Evolutionary conservation across 106 monocot genomes (phyloP), one percentile per base, ranked within the genome.

Genomic region (Gastrodia elata): DNA sequence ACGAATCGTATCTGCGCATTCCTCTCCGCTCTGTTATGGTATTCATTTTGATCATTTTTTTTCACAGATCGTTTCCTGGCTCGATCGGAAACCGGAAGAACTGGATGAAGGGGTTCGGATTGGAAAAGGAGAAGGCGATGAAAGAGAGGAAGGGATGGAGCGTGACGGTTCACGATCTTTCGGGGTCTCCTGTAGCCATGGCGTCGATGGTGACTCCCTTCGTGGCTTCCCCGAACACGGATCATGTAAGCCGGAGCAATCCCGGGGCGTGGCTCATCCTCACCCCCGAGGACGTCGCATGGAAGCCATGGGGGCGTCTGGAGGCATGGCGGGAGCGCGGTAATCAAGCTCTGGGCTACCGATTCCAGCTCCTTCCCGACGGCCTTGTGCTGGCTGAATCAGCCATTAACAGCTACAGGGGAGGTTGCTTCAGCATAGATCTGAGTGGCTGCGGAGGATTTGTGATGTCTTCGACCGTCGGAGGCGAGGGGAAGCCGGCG

Each of bases 201-300:
- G 96, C 96, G 2, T 96, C 92, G 7, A 96, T 96, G 92, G 84
- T 85, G 3, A 96, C 90, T 1, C 92, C 96, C 4, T 96, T 96
- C 85, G 92, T 96, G 4, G 83, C 95, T 20, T 96, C 92, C 0
- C 84, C 85, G 0, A 89, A 89, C 16, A 81, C 89, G 18, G 92
- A 92, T 74, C 83, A 84, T 9, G 95, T 96, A 10, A 84, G 82
- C 81, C 87, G 87, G 8, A 87, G 87, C 15, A 96, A 92, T 78
- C 95, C 92, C 1, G 95, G 95, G 5, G 91, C 89, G 0, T 96
- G 95, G 95, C 87, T 96, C 61, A 72, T 96, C 33, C 85, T 96
- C 71, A 82, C 85, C 11, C 92, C 89, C 1, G 86, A 83, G 2
- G 89, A 85, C 40, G 83, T 87, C 38, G 84, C 91, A 6, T 92